Percentiles rank a stretch among this genome's conserved stretches.
Conservation (phyloP, 2,329 filamentous ascomycete genomes). For the Ceratocystis variospora region DNA sequence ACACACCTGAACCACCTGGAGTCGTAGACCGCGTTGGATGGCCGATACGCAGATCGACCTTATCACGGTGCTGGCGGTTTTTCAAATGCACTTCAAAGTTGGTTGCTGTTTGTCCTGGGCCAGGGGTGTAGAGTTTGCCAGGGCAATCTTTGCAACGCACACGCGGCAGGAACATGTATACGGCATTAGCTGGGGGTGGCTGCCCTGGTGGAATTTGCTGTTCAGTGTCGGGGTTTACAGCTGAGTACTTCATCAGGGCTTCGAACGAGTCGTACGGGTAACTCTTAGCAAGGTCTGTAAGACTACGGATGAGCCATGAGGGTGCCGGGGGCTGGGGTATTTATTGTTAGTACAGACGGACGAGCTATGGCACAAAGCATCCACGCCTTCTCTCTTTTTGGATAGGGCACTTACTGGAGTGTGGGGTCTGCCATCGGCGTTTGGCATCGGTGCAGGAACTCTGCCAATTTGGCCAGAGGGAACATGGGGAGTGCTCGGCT, state of each 20-base stretch:
- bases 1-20: background rate
- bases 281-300: slow-evolving; percentile 53
- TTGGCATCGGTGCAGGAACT: slow-evolving; percentile 51
- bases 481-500: slow-evolving; percentile 23
- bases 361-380: too few relatives aligned
- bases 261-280: slow-evolving; percentile 80
- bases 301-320: slow-evolving; percentile 65
- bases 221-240: slow-evolving; percentile 60
- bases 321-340: slow-evolving; percentile 61
- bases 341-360: background rate
- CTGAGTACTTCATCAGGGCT: slow-evolving; percentile 78
- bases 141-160: slow-evolving; percentile 89
- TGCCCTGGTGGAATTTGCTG: slow-evolving; percentile 43
- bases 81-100: slow-evolving; percentile 90
- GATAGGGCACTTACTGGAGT: slow-evolving; percentile 42
- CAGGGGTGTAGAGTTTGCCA: slow-evolving; percentile 84
- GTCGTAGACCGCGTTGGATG: slow-evolving; percentile 20
- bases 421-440: slow-evolving; percentile 41
- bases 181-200: slow-evolving; percentile 47
- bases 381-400: background rate
- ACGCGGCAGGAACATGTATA: slow-evolving; percentile 72
- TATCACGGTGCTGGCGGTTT: slow-evolving; percentile 66
- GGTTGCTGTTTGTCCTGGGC: slow-evolving; percentile 67
- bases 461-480: slow-evolving; percentile 48
- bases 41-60: slow-evolving; percentile 35